These are phyloP conservation scores for Russula earlei DNA, from an alignment of 768 basidiomycete genomes.

Conservation along the genomic window DNA sequence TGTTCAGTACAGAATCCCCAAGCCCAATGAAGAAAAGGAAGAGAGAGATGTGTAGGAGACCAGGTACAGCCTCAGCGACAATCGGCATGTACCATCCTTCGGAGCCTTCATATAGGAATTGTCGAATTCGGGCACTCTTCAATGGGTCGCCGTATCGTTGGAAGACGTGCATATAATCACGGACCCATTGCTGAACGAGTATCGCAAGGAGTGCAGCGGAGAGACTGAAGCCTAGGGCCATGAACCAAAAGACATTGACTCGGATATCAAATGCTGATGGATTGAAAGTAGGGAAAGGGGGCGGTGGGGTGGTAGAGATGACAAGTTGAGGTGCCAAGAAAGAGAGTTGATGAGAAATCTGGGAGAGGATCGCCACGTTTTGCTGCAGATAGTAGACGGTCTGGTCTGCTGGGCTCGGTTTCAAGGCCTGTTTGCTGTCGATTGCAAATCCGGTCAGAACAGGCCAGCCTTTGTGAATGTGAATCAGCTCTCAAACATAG, in stretches of 20 bases:
- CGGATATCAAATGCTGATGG: constrained; percentile 28
- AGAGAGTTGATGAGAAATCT: constrained; percentile 10
- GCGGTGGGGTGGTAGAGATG: neutral
- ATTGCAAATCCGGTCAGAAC: neutral
- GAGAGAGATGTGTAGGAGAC: constrained; percentile 41
- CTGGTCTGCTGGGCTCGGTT: neutral
- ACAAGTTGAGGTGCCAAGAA: neutral
- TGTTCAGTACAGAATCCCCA: constrained; percentile 33
- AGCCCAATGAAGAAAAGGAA: constrained; percentile 43
- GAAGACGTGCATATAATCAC: constrained; percentile 28
- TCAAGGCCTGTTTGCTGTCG: neutral
- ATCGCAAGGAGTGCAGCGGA: constrained; percentile 36
- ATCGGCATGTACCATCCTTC: constrained; percentile 33
- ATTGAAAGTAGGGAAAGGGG: constrained; percentile 6
- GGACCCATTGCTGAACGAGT: constrained; percentile 42
- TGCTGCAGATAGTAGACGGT: neutral
- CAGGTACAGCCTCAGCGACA: constrained; percentile 36
- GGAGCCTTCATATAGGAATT: constrained; percentile 30
- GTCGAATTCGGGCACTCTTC: constrained; percentile 33
- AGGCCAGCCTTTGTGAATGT: neutral
- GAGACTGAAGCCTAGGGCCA: constrained; percentile 30
- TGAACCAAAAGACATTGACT: constrained; percentile 36
- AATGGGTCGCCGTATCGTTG: constrained; percentile 23
- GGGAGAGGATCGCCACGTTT: neutral
- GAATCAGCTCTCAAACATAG: too few relatives aligned